Percentiles rank a stretch among this genome's conserved stretches.
Conservation (phyloP, 768 basidiomycete genomes). For the Naganishia onofrii region DNA sequence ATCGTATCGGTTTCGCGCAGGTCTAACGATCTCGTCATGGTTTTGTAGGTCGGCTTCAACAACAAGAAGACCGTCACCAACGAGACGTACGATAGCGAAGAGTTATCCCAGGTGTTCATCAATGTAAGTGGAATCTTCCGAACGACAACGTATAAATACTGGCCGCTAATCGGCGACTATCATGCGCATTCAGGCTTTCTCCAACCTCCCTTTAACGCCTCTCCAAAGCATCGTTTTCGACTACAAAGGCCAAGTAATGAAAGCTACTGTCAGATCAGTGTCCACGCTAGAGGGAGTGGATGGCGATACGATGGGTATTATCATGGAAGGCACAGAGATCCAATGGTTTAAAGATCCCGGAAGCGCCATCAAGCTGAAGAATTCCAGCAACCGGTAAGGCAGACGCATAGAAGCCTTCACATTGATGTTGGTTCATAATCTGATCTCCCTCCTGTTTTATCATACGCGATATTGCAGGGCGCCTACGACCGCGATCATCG, state of each 20-base stretch:
- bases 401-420: no score
- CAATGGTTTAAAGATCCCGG: conserved; percentile 79
- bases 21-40: background rate
- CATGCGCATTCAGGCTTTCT: conserved; percentile 62
- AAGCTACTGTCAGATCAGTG: conserved; percentile 67
- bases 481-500: conserved; percentile 88
- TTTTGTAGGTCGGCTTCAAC: conserved; percentile 52
- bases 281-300: conserved; percentile 57
- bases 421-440: background rate
- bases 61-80: conserved; percentile 52
- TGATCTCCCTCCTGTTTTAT: background rate
- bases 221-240: conserved; percentile 78
- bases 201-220: conserved; percentile 65
- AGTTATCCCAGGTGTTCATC: conserved; percentile 72
- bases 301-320: conserved; percentile 61
- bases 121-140: conserved; percentile 39
- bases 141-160: no score
- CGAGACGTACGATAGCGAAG: conserved; percentile 81
- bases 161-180: background rate
- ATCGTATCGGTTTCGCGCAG: background rate
- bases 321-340: conserved; percentile 90
- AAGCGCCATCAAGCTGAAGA: conserved; percentile 83
- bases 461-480: conserved; percentile 57
- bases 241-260: conserved; percentile 79
- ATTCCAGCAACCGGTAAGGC: conserved; percentile 79